phyloP scores from a whole-genome alignment of 352 stramenopile species.

The Phytopythium montanum region DNA sequence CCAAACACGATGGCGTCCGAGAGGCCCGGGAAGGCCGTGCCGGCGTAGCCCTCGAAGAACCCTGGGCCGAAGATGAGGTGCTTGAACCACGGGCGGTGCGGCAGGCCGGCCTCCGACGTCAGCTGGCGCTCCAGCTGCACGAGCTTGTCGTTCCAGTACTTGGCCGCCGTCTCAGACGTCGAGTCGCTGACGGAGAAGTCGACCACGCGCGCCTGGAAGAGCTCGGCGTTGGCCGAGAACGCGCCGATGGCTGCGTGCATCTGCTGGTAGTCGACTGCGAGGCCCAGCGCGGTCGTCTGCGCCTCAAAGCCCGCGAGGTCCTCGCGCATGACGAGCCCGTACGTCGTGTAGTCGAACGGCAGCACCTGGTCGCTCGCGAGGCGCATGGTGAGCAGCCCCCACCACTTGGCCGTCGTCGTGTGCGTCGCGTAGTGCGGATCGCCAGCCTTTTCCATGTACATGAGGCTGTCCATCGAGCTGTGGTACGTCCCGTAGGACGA shows the following conservation, averaged over 20 bases:
- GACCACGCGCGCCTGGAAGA: constrained; percentile 15
- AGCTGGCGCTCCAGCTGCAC: constrained; percentile 10
- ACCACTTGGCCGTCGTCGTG: constrained; percentile 40
- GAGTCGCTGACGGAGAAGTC: constrained; percentile 9
- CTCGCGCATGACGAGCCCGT: constrained; percentile 32
- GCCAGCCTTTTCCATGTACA: constrained; percentile 53
- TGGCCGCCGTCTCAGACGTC: not conserved
- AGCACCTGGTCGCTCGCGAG: constrained; percentile 38
- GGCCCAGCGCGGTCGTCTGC: constrained; percentile 1
- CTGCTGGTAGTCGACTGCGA: constrained; percentile 12
- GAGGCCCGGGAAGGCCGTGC: constrained; percentile 12
- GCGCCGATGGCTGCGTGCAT: constrained; percentile 13
- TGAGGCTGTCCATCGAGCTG: constrained; percentile 80
- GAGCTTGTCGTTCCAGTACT: constrained; percentile 15
- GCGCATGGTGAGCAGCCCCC: constrained; percentile 52
- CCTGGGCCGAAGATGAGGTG: constrained; percentile 16
- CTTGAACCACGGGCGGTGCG: constrained; percentile 13
- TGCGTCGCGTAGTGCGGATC: constrained; percentile 58
- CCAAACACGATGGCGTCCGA: constrained; percentile 12
- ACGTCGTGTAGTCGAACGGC: constrained; percentile 44
- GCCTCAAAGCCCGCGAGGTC: constrained; percentile 18
- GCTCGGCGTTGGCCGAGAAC: constrained; percentile 14
- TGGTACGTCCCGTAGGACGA: constrained; percentile 59
- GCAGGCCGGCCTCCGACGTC: constrained; percentile 4
- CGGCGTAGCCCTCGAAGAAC: constrained; percentile 12